Conservation (phyloP, 2,329 filamentous ascomycete species). For the Fusarium sp. region DNA sequence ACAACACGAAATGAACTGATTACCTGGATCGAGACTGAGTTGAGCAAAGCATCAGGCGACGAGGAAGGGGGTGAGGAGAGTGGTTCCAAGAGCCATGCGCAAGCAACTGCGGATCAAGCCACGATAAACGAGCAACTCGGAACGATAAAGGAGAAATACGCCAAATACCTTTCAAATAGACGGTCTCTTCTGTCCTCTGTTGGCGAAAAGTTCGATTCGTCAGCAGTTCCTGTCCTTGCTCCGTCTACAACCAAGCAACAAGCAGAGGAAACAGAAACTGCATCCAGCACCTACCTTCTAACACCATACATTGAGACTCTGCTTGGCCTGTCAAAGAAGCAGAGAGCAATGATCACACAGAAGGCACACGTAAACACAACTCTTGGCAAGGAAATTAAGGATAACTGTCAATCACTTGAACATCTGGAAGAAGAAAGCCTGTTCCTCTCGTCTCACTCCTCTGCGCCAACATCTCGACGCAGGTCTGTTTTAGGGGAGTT, state of each 20-base stretch:
- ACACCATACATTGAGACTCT: constrained; percentile 67
- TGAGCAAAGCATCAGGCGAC: constrained; percentile 62
- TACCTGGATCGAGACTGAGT: constrained; percentile 72
- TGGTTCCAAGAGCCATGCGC: constrained; percentile 38
- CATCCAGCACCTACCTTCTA: constrained; percentile 57
- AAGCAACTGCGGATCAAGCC: constrained; percentile 39
- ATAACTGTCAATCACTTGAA: constrained; percentile 61
- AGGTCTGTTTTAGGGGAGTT: constrained; percentile 60
- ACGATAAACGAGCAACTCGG: constrained; percentile 55
- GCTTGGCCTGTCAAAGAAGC: constrained; percentile 63
- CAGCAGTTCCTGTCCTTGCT: constrained; percentile 40
- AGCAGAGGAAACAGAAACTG: constrained; percentile 26
- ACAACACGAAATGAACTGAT: constrained; percentile 70
- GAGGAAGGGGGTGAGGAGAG: constrained; percentile 47
- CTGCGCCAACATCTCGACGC: constrained; percentile 50
- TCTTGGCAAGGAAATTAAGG: constrained; percentile 63
- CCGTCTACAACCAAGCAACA: constrained; percentile 17
- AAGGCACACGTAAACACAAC: constrained; percentile 66
- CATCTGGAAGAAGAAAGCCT: constrained; percentile 72
- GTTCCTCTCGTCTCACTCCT: constrained; percentile 64
- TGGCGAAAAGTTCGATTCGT: constrained; percentile 48
- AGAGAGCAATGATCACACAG: constrained; percentile 67
- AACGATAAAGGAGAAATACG: constrained; percentile 65
- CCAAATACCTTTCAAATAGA: constrained; percentile 62
- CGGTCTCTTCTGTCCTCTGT: constrained; percentile 59